Percentiles rank a stretch among this genome's conserved stretches.
Evolutionary conservation across 768 basidiomycete genomes (phyloP).

Genomic region (Lentinula sp.): DNA sequence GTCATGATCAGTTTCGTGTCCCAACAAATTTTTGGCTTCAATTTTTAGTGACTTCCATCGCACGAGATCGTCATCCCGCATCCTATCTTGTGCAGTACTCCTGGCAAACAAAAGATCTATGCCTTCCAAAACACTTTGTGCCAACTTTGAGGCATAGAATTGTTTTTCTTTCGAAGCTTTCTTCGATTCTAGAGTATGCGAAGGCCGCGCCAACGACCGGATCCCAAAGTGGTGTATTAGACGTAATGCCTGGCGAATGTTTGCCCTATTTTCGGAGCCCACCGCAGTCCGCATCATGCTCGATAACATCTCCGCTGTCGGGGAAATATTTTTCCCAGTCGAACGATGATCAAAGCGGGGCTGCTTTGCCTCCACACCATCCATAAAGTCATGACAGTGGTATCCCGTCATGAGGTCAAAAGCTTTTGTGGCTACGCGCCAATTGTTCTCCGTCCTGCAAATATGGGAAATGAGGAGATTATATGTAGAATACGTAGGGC

Average conservation of each 20-base stretch:
- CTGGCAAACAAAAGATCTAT: slow-evolving; percentile 24
- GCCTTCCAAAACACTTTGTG: slow-evolving; percentile 34
- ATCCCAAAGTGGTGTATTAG: slow-evolving; percentile 45
- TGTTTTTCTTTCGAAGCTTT: slow-evolving; percentile 26
- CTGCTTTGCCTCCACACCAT: slow-evolving; percentile 28
- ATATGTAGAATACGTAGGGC: slow-evolving; percentile 46
- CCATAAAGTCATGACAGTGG: slow-evolving; percentile 46
- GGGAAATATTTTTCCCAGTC: slow-evolving; percentile 36
- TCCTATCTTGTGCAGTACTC: slow-evolving; percentile 7
- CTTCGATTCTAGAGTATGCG: slow-evolving; percentile 18
- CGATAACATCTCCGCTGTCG: slow-evolving; percentile 50
- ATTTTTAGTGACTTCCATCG: slow-evolving; percentile 13
- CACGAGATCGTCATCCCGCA: slow-evolving; percentile 9
- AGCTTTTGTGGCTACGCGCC: slow-evolving; percentile 46
- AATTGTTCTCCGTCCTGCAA: slow-evolving; percentile 62
- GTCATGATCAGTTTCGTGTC: slow-evolving; percentile 4
- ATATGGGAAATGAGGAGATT: slow-evolving; percentile 42
- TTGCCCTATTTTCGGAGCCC: slow-evolving; percentile 38
- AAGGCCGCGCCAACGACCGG: slow-evolving; percentile 23
- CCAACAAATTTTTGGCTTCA: slow-evolving; percentile 8
- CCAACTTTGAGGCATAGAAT: slow-evolving; percentile 45
- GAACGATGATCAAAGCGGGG: slow-evolving; percentile 37
- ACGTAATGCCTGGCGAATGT: slow-evolving; percentile 56
- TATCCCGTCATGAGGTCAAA: slow-evolving; percentile 76
- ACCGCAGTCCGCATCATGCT: slow-evolving; percentile 54